These are phyloP conservation scores for Aspergillus cavernicola DNA, from an alignment of 495 filamentous ascomycete genomes.

Conservation along the genomic window DNA sequence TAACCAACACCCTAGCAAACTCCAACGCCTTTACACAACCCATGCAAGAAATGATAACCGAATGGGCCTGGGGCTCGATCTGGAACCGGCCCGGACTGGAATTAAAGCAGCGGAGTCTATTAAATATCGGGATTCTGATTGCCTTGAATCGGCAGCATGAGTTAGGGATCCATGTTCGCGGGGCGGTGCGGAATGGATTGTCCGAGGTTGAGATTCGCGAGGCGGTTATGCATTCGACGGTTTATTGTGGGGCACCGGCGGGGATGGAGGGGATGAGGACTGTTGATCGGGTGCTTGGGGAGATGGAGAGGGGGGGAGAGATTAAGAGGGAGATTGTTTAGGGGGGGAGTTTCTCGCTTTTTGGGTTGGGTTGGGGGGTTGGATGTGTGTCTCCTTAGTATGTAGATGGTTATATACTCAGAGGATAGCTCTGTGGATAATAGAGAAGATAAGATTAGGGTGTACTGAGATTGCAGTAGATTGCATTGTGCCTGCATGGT, in stretches of 20 bases:
- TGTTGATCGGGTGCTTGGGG: conserved; percentile 15
- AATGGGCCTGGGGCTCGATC: conserved; percentile 51
- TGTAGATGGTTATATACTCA: neutral
- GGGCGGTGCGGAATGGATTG: conserved; percentile 51
- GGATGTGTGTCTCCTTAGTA: neutral
- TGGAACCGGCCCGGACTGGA: conserved; percentile 54
- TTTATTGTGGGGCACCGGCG: conserved; percentile 55
- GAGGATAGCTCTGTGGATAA: neutral
- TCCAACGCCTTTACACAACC: conserved; percentile 41
- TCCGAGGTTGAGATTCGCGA: conserved; percentile 52
- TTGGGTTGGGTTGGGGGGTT: neutral
- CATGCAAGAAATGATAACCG: conserved; percentile 51
- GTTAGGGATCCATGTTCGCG: conserved; percentile 50
- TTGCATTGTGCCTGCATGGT: no score
- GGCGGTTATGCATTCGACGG: conserved; percentile 38
- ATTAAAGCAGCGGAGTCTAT: conserved; percentile 48
- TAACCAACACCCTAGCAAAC: conserved; percentile 41
- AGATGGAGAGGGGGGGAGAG: conserved; percentile 19
- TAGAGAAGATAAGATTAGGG: neutral
- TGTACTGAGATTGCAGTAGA: no score
- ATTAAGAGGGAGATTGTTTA: conserved; percentile 11
- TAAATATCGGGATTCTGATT: conserved; percentile 48
- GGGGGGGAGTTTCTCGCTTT: no score
- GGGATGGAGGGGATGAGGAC: conserved; percentile 48
- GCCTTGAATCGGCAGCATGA: conserved; percentile 51